Evolutionary conservation across 352 stramenopile genomes (phyloP), one percentile per base, ranked within the genome.

Genomic region (Globisporangium alternatum): DNA sequence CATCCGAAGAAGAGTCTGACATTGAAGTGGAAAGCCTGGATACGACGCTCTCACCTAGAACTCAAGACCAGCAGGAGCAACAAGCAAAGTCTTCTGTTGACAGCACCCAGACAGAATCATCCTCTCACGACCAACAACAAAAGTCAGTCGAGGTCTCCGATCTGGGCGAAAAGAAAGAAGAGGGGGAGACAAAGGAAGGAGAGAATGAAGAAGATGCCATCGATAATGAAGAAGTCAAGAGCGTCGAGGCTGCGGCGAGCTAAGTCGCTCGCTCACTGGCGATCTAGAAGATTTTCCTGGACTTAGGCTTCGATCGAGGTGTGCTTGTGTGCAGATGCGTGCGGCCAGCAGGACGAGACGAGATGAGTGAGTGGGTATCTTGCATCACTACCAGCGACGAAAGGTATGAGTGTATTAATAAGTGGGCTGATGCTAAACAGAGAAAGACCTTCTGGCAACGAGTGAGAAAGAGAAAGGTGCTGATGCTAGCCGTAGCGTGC

Each of bases 131-230:
- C 2, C 30, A 48, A 12, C 25, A 15, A 52, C 19, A 53, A 28
- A 44, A 28, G 10, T 15, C 44, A n/a, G 6, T 56, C 25, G 49
- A 66, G 15, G 15, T 33, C 35, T 17, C 17, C 9, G 43, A 31
- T 17, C 13, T 28, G 25, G 60, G 33, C 28, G 45, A 37, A 15
- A 64, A 75, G n/a, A 69, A 82, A 39, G 71, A 81, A 44, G 71
- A 86, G n/a, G 61, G 72, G 35, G 19, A 60, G 21, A 39, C 51
- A n/a, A 61, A 66, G 3, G 69, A 54, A 35, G 22, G 54, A 30
- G 51, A 55, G 28, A 22, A 47, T 19, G 52, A 62, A 49, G 19
- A 62, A 53, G 22, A 8, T 31, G 61, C 62, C 39, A 37, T 43
- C 8, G 25, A 5, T 15, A 17, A 51, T 28, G 44, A 17, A 51